phyloP scores from a whole-genome alignment of 1,139 yeast genomes.

The Nakaseomyces sp. region DNA sequence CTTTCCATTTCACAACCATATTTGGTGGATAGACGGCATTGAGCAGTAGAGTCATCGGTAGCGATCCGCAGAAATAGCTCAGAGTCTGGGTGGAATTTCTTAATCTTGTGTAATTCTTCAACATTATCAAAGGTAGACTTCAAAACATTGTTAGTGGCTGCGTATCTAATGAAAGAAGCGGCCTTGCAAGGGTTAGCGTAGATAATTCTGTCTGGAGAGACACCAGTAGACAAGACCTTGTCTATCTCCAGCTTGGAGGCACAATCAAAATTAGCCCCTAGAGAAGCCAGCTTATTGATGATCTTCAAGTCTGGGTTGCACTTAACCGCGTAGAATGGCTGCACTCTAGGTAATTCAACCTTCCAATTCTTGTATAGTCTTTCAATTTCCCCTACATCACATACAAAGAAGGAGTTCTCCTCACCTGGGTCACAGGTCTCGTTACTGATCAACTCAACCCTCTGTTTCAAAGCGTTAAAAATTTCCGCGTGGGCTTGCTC shows the following conservation, averaged over 20 bases:
- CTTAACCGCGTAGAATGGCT: constrained; percentile 87
- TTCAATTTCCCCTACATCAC: constrained; percentile 68
- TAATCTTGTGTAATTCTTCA: constrained; percentile 73
- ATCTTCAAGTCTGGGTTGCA: constrained; percentile 73
- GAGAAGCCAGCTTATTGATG: constrained; percentile 44
- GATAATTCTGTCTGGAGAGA: constrained; percentile 57
- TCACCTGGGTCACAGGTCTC: constrained; percentile 65
- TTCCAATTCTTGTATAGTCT: constrained; percentile 58
- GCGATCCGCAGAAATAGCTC: constrained; percentile 69
- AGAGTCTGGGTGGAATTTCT: constrained; percentile 57
- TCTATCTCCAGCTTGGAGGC: constrained; percentile 85
- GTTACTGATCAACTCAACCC: constrained; percentile 43
- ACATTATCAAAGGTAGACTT: constrained; percentile 86
- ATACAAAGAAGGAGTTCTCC: constrained; percentile 82
- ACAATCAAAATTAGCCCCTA: constrained; percentile 84
- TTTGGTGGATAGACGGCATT: constrained; percentile 80
- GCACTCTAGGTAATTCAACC: constrained; percentile 56
- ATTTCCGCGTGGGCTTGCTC: constrained; percentile 30
- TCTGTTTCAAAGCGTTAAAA: constrained; percentile 38
- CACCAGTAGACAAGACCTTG: constrained; percentile 52
- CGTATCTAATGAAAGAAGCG: constrained; percentile 67
- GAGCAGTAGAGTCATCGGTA: constrained; percentile 85
- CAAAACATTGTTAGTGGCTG: constrained; percentile 45
- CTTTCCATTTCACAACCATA: constrained; percentile 68
- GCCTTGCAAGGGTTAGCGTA: constrained; percentile 95